Conservation (phyloP, 768 basidiomycete species). For the Chalciporus sphaerocephalus region DNA sequence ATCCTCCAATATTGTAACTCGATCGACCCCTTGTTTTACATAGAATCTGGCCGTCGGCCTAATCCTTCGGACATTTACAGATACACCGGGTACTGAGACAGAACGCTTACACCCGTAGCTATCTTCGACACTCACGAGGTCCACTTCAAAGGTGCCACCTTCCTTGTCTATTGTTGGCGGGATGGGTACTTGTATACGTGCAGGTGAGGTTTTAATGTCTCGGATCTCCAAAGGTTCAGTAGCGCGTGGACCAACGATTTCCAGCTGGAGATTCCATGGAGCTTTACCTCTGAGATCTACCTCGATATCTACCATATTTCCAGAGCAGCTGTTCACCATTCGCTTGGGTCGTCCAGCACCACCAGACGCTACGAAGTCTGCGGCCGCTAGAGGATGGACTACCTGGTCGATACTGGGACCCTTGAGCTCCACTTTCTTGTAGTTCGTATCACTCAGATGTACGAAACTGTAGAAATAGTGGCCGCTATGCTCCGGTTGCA, state of each 20-base stretch:
- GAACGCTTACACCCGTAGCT: conserved; percentile 79
- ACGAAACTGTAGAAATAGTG: conserved; percentile 82
- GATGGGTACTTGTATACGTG: conserved; percentile 61
- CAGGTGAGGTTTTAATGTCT: conserved; percentile 51
- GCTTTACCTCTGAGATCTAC: conserved; percentile 83
- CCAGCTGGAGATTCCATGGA: conserved; percentile 85
- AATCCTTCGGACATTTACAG: conserved; percentile 78
- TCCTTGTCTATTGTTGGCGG: conserved; percentile 60
- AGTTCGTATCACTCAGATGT: conserved; percentile 78
- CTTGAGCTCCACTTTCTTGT: conserved; percentile 67
- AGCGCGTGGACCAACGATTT: conserved; percentile 68
- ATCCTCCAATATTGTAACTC: conserved; percentile 66
- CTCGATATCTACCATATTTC: conserved; percentile 67
- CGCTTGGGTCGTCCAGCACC: conserved; percentile 45
- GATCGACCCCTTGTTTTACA: conserved; percentile 53
- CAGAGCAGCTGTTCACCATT: conserved; percentile 73
- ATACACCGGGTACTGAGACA: conserved; percentile 70
- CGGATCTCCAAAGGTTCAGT: conserved; percentile 55
- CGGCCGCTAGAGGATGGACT: conserved; percentile 84
- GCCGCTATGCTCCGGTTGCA: conserved; percentile 87
- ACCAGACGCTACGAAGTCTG: conserved; percentile 53
- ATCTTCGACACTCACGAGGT: conserved; percentile 82
- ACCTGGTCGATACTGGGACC: conserved; percentile 81
- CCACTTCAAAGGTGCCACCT: conserved; percentile 77
- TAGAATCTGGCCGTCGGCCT: conserved; percentile 91